Evolutionary conservation across 176 grass and related monocot genomes (phyloP).

Genomic region (Bolboschoenus planiculmis): DNA sequence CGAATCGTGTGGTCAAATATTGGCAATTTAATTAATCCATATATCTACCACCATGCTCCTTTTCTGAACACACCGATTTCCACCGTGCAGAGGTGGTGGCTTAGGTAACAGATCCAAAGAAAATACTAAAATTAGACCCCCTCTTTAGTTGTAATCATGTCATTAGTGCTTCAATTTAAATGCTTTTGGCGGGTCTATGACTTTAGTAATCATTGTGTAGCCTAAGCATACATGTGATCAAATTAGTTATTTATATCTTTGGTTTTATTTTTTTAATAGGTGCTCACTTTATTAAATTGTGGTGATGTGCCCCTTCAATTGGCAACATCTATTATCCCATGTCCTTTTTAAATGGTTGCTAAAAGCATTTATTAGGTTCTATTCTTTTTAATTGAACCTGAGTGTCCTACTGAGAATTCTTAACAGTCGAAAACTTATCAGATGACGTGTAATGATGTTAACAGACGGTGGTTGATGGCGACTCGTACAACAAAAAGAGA

Average conservation of each 20-base stretch:
- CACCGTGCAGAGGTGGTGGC: constrained; percentile 80
- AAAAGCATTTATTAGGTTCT: neutral
- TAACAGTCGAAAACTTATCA: neutral
- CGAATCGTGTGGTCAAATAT: constrained; percentile 77
- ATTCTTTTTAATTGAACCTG: neutral
- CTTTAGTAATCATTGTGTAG: constrained; percentile 12
- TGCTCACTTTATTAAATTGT: neutral
- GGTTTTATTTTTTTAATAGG: neutral
- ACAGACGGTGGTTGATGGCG: neutral
- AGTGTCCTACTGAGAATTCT: neutral
- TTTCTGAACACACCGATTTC: constrained; percentile 70
- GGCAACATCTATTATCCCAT: neutral
- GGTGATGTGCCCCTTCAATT: neutral
- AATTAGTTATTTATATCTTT: neutral
- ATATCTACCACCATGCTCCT: constrained; percentile 52
- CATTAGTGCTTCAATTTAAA: neutral
- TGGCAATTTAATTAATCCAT: constrained; percentile 49
- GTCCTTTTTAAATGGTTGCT: neutral
- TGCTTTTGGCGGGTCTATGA: neutral
- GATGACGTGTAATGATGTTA: neutral
- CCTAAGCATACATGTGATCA: neutral
- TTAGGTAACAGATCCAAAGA: constrained; percentile 40
- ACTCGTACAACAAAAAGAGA: neutral
- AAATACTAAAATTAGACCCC: neutral
- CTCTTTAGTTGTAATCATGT: neutral